Evolutionary conservation across 202 grass and related monocot species (phyloP).

Genomic region (Musa balbisiana): DNA sequence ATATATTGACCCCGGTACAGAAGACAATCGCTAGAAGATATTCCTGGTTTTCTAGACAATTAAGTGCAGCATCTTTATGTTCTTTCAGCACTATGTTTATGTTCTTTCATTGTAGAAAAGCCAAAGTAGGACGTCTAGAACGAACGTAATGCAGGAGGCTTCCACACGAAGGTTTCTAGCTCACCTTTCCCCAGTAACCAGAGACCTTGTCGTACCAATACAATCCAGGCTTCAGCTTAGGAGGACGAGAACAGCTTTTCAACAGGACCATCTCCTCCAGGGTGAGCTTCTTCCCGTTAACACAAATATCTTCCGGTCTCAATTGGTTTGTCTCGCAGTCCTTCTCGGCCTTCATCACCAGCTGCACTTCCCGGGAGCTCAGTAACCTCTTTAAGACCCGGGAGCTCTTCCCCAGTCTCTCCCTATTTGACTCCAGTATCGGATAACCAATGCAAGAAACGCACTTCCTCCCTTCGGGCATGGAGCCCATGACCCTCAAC

Average conservation of each 20-base stretch:
- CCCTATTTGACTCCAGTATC: constrained; percentile 48
- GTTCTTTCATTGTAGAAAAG: neutral
- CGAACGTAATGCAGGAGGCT: neutral
- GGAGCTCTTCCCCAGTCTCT: constrained; percentile 49
- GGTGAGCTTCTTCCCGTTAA: constrained; percentile 53
- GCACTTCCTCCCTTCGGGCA: constrained; percentile 90
- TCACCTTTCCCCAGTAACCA: constrained; percentile 95
- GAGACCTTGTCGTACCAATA: constrained; percentile 99
- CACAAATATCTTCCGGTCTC: constrained; percentile 66
- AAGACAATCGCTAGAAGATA: neutral
- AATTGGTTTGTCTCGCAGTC: constrained; percentile 61
- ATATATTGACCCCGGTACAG: neutral
- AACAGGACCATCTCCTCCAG: constrained; percentile 56
- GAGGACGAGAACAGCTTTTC: constrained; percentile 49
- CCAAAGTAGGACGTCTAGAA: neutral
- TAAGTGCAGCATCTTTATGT: neutral
- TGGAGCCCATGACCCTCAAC: constrained; percentile 84
- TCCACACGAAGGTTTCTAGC: neutral
- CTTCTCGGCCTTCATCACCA: constrained; percentile 71
- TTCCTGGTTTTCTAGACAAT: neutral
- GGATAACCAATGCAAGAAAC: constrained; percentile 61
- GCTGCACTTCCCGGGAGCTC: constrained; percentile 55
- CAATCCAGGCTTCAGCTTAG: constrained; percentile 60
- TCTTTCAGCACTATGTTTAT: neutral
- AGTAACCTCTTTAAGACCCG: constrained; percentile 61